phyloP scores from a whole-genome alignment of 805 yeast species.

The Yarrowia sp. region DNA sequence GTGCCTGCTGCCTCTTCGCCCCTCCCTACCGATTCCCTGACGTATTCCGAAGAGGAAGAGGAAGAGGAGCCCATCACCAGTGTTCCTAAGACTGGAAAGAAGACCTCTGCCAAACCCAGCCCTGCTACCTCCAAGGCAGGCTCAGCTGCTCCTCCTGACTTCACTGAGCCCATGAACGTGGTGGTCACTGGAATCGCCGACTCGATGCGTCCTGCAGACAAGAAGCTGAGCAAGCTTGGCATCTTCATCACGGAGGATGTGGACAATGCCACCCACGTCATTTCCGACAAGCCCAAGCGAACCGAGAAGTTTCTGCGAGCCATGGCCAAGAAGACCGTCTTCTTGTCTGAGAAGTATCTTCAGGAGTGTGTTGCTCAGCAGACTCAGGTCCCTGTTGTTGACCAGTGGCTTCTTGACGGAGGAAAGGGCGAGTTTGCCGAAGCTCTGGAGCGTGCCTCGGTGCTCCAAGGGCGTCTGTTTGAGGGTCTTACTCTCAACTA shows the following conservation, averaged over 20 bases:
- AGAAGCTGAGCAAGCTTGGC: constrained; percentile 48
- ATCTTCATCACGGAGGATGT: constrained; percentile 48
- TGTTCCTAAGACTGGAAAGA: neutral
- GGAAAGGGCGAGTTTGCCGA: constrained; percentile 27
- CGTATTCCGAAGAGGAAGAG: neutral
- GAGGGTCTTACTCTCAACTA: constrained; percentile 51
- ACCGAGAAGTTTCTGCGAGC: constrained; percentile 84
- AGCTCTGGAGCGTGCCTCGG: constrained; percentile 30
- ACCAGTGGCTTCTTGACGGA: constrained; percentile 30
- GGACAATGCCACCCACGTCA: constrained; percentile 45
- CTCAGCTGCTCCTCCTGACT: neutral
- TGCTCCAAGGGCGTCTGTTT: constrained; percentile 44
- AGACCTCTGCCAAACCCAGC: neutral
- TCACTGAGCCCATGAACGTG: constrained; percentile 25
- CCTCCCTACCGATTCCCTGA: neutral
- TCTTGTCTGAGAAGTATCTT: constrained; percentile 32
- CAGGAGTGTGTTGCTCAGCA: constrained; percentile 29
- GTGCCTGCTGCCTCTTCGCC: neutral
- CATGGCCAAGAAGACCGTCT: constrained; percentile 48
- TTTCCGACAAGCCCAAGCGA: constrained; percentile 79
- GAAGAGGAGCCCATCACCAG: neutral
- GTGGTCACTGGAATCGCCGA: constrained; percentile 30
- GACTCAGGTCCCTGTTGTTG: constrained; percentile 33
- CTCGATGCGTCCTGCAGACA: constrained; percentile 17
- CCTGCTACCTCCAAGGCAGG: constrained; percentile 6